Percentiles rank a stretch among this genome's conserved stretches.
Conservation (phyloP, 73 alveolate genomes). For the Paramecium octaurelia region DNA sequence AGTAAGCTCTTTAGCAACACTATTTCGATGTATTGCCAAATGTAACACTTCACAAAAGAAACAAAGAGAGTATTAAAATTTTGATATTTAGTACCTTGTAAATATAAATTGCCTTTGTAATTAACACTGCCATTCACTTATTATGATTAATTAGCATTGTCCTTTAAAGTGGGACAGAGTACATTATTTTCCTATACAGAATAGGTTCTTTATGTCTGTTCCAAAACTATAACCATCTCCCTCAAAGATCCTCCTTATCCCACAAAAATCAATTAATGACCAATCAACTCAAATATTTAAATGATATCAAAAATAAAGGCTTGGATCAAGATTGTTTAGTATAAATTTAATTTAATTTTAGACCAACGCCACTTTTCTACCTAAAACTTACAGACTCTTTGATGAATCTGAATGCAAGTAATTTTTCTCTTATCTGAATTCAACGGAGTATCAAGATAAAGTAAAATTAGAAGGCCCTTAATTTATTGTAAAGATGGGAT, state of each 20-base stretch:
- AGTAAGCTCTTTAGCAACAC: background rate
- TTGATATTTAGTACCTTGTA: background rate
- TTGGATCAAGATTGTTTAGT: background rate
- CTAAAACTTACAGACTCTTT: slow-evolving; percentile 44
- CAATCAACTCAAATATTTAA: background rate
- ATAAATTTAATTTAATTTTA: background rate
- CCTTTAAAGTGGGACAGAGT: background rate
- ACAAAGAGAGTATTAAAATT: background rate
- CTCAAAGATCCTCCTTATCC: background rate
- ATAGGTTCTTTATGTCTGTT: background rate
- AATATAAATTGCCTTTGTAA: background rate
- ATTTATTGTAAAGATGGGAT: slow-evolving; percentile 46
- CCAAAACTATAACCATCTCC: background rate
- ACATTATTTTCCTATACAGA: background rate
- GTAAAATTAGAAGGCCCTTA: slow-evolving; percentile 10
- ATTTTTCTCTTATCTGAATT: slow-evolving; percentile 10
- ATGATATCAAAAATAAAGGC: background rate
- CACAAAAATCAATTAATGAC: background rate
- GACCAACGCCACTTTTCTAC: slow-evolving; percentile 51
- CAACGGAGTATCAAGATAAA: slow-evolving; percentile 3
- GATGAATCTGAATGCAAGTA: slow-evolving; percentile 5
- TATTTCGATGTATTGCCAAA: background rate
- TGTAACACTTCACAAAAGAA: background rate
- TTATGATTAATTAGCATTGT: background rate
- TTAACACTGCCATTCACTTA: background rate